phyloP scores from a whole-genome alignment of 1,284 basidiomycete species.

The Rhodotorula sp. region DNA sequence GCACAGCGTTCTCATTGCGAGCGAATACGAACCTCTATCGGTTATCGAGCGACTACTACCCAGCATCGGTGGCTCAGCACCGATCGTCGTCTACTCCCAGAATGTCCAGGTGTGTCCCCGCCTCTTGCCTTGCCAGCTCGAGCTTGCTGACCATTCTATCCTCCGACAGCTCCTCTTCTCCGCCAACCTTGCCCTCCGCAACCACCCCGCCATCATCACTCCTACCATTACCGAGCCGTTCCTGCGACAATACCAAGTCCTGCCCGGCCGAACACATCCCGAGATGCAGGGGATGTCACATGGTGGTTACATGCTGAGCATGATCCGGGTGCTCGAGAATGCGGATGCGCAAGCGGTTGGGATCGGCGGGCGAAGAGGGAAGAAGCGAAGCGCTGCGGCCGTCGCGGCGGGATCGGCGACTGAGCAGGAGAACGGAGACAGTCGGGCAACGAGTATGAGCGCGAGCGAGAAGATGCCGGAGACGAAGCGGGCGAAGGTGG shows the following conservation, averaged over 20 bases:
- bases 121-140: background rate
- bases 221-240: conserved; percentile 83
- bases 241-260: conserved; percentile 86
- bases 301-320: conserved; percentile 80
- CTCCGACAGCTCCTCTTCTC: conserved; percentile 62
- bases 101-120: conserved; percentile 14
- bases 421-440: background rate
- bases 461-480: background rate
- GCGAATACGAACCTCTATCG: conserved; percentile 80
- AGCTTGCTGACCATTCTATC: background rate
- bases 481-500: background rate
- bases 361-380: conserved; percentile 1
- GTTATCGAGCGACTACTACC: conserved; percentile 71
- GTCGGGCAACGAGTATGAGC: background rate
- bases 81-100: conserved; percentile 62
- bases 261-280: conserved; percentile 94
- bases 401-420: background rate
- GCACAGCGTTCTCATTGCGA: conserved; percentile 72
- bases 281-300: conserved; percentile 87
- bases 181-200: conserved; percentile 68
- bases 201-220: conserved; percentile 66
- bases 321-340: conserved; percentile 39
- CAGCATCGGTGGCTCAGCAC: conserved; percentile 79
- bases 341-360: conserved; percentile 21
- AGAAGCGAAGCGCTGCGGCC: background rate